A percentile compares a stretch with the other conserved stretches of the same genome.
Evolutionary conservation across 1,284 basidiomycete genomes (phyloP).

Genomic region (Pyrrhoderma noxium): DNA sequence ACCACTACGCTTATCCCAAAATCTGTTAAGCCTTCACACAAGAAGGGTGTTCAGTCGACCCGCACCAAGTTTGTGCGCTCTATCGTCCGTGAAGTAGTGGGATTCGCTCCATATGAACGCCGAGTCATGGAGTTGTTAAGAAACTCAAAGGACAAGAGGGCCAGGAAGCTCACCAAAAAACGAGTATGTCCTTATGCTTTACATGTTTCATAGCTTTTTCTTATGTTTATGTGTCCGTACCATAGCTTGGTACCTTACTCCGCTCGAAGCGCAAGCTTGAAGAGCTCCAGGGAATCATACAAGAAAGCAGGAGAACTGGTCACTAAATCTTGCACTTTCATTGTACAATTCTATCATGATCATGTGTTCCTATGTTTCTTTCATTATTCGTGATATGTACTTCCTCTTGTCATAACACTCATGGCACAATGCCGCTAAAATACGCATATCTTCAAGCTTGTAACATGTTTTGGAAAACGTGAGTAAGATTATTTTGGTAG

Average conservation of each 20-base stretch:
- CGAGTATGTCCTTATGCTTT: constrained; percentile 52
- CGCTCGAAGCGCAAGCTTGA: constrained; percentile 98
- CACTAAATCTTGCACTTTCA: constrained; percentile 38
- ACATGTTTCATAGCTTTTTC: not conserved
- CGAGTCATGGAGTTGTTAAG: constrained; percentile 98
- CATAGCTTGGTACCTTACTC: constrained; percentile 86
- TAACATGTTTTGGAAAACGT: not conserved
- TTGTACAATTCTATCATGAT: not conserved
- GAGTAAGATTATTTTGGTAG: not conserved
- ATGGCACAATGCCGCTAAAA: too few species aligned
- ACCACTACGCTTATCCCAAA: constrained; percentile 85
- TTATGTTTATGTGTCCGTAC: not conserved
- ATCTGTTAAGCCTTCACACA: constrained; percentile 76
- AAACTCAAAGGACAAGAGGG: constrained; percentile 99
- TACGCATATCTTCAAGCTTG: not conserved
- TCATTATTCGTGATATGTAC: constrained; percentile 3
- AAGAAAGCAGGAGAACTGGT: constrained; percentile 76
- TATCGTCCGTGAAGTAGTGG: constrained; percentile 90
- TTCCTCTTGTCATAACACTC: not conserved
- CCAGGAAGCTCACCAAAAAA: constrained; percentile 96
- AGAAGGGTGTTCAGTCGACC: constrained; percentile 83
- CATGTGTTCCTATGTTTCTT: constrained; percentile 12
- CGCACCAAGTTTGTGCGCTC: constrained; percentile 90
- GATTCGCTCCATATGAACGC: constrained; percentile 98
- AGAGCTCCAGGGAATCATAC: constrained; percentile 86